Evolutionary conservation across 2,329 filamentous ascomycete genomes (phyloP), one percentile per base, ranked within the genome.

Genomic region (Colletotrichum caudatum): DNA sequence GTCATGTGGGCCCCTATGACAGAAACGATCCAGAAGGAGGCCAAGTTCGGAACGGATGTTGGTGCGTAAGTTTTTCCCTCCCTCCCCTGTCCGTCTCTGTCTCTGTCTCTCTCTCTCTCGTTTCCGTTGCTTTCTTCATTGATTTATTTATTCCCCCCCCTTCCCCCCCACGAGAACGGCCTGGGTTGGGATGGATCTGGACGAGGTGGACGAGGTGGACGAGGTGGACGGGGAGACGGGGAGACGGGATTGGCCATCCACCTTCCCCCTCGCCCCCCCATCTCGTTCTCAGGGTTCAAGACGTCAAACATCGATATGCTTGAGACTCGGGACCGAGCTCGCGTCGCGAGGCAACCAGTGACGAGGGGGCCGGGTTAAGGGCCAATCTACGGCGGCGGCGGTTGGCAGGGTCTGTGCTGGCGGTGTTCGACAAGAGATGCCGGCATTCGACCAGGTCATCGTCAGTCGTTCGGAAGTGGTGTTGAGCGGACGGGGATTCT

Each of bases 221-320:
- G 33, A 14, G 23, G 23, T 14, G 29, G 33, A 46, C n/a, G n/a
- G n/a, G n/a, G n/a, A 29, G 46, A 62, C 44, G 3, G 7, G 29
- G n/a, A 46, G 2, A n/a, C 20, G 54, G 23, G 9, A 54, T 60
- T 69, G 46, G 58, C 53, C 29, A 4, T 23, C 18, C 16, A 1
- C 53, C 18, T 9, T 9, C 53, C 29, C 8, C 26, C 1, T 4
- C 20, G 1, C 41, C 41, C 18, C 20, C 33, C 35, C 46, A 26
- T 26, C 50, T 20, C 20, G 16, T 33, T 33, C 16, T 33, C 18
- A 66, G 54, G 66, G 66, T 69, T 69, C 62, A 51, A n/a, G 35
- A 56, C 33, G 54, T 69, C 46, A 60, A 60, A 69, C 62, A 48
- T 69, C 53, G 61, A 60, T 23, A 48, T 61, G 23, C n/a, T 14